These are phyloP conservation scores for Quercus lobata DNA, from an alignment of 331 rosid species.

Conservation along the genomic window DNA sequence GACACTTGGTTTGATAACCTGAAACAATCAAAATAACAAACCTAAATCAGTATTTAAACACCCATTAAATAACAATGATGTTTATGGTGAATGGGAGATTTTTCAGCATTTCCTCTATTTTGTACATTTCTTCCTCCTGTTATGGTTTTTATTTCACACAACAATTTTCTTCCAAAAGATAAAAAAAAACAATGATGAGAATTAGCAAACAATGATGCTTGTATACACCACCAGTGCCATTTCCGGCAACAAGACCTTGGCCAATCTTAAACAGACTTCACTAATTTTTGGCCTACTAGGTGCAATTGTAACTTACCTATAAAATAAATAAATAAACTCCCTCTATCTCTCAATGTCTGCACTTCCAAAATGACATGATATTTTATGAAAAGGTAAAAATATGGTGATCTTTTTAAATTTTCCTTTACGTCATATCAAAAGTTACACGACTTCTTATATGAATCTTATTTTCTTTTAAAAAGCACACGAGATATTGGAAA, in stretches of 20 bases:
- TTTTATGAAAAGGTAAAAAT: too few species aligned
- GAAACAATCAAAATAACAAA: conserved; percentile 20
- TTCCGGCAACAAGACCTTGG: background rate
- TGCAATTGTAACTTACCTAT: too few species aligned
- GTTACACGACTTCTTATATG: too few species aligned
- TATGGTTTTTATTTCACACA: background rate
- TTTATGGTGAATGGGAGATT: background rate
- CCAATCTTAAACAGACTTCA: background rate
- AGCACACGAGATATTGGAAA: too few species aligned
- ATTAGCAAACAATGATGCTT: background rate
- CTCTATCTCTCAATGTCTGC: too few species aligned
- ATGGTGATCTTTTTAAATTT: too few species aligned
- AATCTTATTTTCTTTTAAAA: too few species aligned
- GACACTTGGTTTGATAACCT: conserved; percentile 96
- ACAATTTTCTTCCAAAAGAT: background rate
- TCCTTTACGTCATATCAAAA: too few species aligned
- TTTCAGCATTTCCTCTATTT: background rate
- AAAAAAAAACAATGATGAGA: background rate
- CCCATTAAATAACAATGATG: background rate
- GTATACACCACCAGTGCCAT: background rate
- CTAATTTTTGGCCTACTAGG: background rate
- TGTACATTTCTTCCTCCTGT: background rate
- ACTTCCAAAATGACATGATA: too few species aligned
- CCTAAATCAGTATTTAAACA: background rate
- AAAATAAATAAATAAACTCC: too few species aligned